Evolutionary conservation across 257 asterid genomes (phyloP).

Genomic region (Gardenia jasminoides): DNA sequence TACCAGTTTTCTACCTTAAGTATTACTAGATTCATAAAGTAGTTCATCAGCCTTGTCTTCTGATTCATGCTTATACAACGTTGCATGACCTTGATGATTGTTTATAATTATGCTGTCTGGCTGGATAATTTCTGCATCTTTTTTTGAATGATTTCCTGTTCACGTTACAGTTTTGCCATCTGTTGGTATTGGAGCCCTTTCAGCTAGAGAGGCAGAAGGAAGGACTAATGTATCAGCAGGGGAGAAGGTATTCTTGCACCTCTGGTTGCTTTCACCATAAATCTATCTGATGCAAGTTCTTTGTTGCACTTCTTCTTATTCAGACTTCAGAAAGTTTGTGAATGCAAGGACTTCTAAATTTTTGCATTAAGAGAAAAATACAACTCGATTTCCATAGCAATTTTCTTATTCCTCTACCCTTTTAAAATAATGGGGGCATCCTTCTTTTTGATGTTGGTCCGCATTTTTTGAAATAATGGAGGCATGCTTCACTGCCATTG

Average conservation of each 20-base stretch:
- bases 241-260: slow-evolving; percentile 59
- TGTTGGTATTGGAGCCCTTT: slow-evolving; percentile 88
- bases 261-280: background rate
- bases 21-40: background rate
- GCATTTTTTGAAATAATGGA: background rate
- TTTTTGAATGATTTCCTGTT: slow-evolving; percentile 16
- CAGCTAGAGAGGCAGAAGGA: slow-evolving; percentile 98
- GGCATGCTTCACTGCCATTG: background rate
- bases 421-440: background rate
- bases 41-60: background rate
- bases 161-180: slow-evolving; percentile 74
- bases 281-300: background rate
- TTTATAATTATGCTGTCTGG: background rate
- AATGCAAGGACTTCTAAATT: background rate
- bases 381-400: background rate
- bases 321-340: background rate
- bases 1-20: background rate
- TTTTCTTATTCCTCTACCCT: background rate
- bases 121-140: background rate
- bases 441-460: background rate
- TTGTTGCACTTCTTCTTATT: background rate
- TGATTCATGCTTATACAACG: background rate
- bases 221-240: slow-evolving; percentile 79
- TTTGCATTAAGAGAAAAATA: background rate
- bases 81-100: background rate